Base-by-base conservation (phyloP, 306 rosid genomes). In the Citrullus amarus region DNA sequence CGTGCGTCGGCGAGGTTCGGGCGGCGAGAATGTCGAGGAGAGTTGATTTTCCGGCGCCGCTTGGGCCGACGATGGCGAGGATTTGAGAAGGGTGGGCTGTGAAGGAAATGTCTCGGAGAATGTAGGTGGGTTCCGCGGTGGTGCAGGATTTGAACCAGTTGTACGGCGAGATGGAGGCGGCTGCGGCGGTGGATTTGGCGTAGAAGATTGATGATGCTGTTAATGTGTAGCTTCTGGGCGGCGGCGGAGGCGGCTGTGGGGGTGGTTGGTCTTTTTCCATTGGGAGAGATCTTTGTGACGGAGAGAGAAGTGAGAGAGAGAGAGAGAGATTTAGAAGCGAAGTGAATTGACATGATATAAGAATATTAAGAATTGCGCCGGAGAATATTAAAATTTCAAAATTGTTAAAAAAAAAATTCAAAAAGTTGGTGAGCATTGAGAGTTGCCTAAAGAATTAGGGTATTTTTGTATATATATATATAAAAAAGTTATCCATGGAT, bases 1-100 rank as follows among this genome's bases (percentile, higher is more conserved):
- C 98, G 44, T 50, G 60, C 0, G 96, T 83, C 67, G 97, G 93
- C 5, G 87, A 76, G 4, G 88, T 91, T 39, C 96, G 81, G 36
- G 98, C 89, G 0, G 98, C 90, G 8, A 95, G 84, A 62, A 95
- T 95, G 89, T 95, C 98, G 3, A 92, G 84, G 38, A 95, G 97
- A 6, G 97, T 95, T 44, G 98, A 95, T 50, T 95, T 95, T 36
- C 98, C 98, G 2, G 98, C 96, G 0, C 97, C 98, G 13, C 98
- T 92, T 1, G 98, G 98, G 63, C 98, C 98, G 0, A 94, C 98
- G 2, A 90, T 51, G 80, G 98, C 97, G 2, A 92, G 92, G 81
- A 94, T 92, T 74, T 95, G 88, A 9, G 93, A 83, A 1, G 96
- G 92, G 32, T 78, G 68, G 59, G 96, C 97, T 0, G 96, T 87